Percentiles rank a stretch among this genome's conserved stretches.
Conservation (phyloP, 2,329 filamentous ascomycete species). For the Dactylonectria estremocensis region DNA sequence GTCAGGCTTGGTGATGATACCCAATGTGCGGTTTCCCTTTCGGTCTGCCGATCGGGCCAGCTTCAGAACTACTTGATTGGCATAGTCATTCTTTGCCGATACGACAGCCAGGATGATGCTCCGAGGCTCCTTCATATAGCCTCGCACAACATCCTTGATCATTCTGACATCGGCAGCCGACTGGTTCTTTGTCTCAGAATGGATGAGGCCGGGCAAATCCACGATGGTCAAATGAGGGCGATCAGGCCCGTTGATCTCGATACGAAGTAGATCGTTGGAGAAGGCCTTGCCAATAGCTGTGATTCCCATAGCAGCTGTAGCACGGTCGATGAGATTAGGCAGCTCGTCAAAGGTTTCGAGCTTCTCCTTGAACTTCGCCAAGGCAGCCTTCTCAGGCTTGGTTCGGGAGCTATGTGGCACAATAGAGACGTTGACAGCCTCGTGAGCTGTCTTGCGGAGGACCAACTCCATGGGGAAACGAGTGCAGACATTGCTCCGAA, state of each 20-base stretch:
- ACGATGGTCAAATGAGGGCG: slow-evolving; percentile 72
- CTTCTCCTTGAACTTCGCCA: slow-evolving; percentile 45
- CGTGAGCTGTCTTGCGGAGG: slow-evolving; percentile 57
- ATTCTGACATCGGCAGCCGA: slow-evolving; percentile 60
- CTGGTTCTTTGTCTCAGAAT: slow-evolving; percentile 63
- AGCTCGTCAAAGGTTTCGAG: slow-evolving; percentile 37
- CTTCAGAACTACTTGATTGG: slow-evolving; percentile 71
- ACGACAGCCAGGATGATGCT: slow-evolving; percentile 75
- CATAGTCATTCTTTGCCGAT: slow-evolving; percentile 70
- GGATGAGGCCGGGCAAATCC: slow-evolving; percentile 72
- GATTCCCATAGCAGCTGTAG: slow-evolving; percentile 66
- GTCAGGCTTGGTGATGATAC: slow-evolving; percentile 73
- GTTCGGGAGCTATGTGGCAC: slow-evolving; percentile 50
- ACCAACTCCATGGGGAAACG: slow-evolving; percentile 74
- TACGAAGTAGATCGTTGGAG: slow-evolving; percentile 62
- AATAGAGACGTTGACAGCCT: slow-evolving; percentile 54
- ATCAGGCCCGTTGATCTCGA: slow-evolving; percentile 65
- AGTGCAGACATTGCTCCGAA: slow-evolving; percentile 72
- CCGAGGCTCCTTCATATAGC: slow-evolving; percentile 70
- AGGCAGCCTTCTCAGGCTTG: slow-evolving; percentile 40
- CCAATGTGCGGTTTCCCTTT: slow-evolving; percentile 62
- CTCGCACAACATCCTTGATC: slow-evolving; percentile 64
- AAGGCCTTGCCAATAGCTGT: slow-evolving; percentile 55
- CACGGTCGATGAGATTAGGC: slow-evolving; percentile 56
- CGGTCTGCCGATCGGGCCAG: slow-evolving; percentile 53